Evolutionary conservation across 2,329 filamentous ascomycete genomes (phyloP).

Genomic region (Thyridium curvatum): DNA sequence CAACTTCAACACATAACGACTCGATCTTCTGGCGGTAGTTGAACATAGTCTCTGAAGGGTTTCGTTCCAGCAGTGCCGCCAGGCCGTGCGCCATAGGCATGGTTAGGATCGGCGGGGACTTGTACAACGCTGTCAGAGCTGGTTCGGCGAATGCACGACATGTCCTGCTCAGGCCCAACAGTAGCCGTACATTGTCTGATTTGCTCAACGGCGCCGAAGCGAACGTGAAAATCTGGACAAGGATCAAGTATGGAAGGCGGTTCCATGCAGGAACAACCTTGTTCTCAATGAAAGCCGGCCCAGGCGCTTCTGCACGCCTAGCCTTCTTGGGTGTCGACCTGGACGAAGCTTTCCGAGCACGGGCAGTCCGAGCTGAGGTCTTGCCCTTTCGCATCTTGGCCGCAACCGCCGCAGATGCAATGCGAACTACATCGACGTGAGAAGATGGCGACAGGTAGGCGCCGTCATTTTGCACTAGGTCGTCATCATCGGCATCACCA

Average conservation of each 20-base stretch:
- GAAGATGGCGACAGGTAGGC: conserved; percentile 4
- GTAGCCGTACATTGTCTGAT: conserved; percentile 45
- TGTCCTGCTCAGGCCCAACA: conserved; percentile 54
- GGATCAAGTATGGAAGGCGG: conserved; percentile 46
- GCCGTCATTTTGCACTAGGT: not conserved
- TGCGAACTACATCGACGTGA: not conserved
- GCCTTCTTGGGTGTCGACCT: no score
- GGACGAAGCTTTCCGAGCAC: no score
- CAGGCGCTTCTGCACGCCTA: no score
- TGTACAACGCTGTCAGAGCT: conserved; percentile 66
- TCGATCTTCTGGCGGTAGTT: conserved; percentile 69
- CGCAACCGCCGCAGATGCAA: no score
- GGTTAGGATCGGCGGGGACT: conserved; percentile 55
- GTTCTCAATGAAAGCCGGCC: no score
- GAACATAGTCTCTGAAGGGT: conserved; percentile 39
- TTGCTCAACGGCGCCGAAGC: conserved; percentile 54
- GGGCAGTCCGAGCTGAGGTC: no score
- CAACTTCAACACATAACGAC: conserved; percentile 62
- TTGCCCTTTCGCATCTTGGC: not conserved
- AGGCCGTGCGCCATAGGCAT: conserved; percentile 37
- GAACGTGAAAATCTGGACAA: conserved; percentile 63
- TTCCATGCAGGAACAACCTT: conserved; percentile 19
- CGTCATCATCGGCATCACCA: not conserved
- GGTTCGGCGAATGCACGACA: conserved; percentile 66
- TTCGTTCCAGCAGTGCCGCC: conserved; percentile 46